Base-by-base conservation (phyloP, 768 basidiomycete species). In the Rhizopogon vesiculosus region DNA sequence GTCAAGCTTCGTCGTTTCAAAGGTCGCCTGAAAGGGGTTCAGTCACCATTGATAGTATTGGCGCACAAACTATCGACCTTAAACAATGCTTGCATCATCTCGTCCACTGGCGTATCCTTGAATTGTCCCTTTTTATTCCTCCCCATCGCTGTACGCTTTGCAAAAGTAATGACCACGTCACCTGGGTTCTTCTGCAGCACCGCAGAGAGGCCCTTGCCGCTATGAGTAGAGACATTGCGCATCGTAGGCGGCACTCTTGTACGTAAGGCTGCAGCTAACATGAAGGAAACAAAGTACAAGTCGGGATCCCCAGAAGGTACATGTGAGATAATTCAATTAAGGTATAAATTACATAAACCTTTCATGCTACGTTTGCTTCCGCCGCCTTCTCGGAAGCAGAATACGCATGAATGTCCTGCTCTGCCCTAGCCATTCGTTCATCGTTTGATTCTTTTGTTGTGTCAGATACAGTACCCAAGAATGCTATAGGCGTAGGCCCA, bases 151-250 rank as follows among this genome's bases (percentile, higher is more conserved):
- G 91, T 94, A 49, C 94, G 84, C 67, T 88, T 87, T 12, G 91
- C 92, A 62, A 90, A 91, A 2, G 90, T 91, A 56, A 97, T 86
- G 58, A 96, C 93, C 15, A 95, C 89, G 70, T 96, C 93, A 58
- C 91, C 82, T 0, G 86, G 80, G 51, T 78, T 83, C 77, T 84
- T 89, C 69, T 86, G 76, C 31, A 91, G 75, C 45, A 91, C 67
- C 7, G 76, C 74, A 35, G 77, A 57, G 33, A 80, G 74, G 10
- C 85, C 84, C 19, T 61, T 65, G 10, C 46, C 12, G 22, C 65
- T 57, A 22, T 68, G 61, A 55, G 78, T 64, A 68, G 81, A 70
- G 51, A 68, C 66, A 9, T 61, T 59, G 33, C 76, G 70, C 41
- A 57, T 46, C 33, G 52, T 29, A 31, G 56, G 29, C 3, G 43